Base-by-base conservation (phyloP, 164 flowering plant species). In the Sedum album region DNA sequence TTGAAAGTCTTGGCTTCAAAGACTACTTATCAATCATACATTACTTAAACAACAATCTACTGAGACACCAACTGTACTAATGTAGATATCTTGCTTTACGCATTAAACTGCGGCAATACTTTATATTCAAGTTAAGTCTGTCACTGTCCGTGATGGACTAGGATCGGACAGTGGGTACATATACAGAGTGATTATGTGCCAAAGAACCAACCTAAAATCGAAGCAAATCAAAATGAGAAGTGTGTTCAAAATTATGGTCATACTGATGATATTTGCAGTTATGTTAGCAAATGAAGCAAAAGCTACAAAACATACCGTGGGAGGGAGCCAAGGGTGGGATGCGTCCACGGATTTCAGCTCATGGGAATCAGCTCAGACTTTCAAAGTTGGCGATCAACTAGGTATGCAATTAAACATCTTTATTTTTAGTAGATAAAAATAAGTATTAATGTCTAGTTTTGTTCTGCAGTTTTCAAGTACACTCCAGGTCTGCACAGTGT, bases 261-360 rank as follows among this genome's bases (percentile, higher is more conserved):
- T 71, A 55, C 14, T 80, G 65, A 61, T 76, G 33, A 26, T 79
- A 30, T 65, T 66, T 36, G 76, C 71, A 10, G 68, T 77, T 55
- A 26, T 67, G 31, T 36, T 66, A 14, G 20, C n/a, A 11, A 60
- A 64, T 66, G 71, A 65, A 53, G 79, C 76, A n/a, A 33, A 46
- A 26, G 88, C 83, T 10, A 70, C 78, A 1, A 74, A 86, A 57
- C 88, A 79, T 77, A 76, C 66, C 0, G 89, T 88, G 21, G 94
- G 94, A 1, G 94, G 94, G 41, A 85, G 85, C 76, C 84, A 83
- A 68, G 91, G 91, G 0, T 88, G 95, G 95, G 86, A 80, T 42
- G 76, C 74, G 49, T 79, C 90, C 14, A 64, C 84, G 4, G 88
- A 86, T 69, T 77, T 82, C 70, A 55, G 49, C 14, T 70, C 88